Percentiles rank a stretch among this genome's conserved stretches.
Evolutionary conservation across 2,329 filamentous ascomycete genomes (phyloP).

Genomic region (Aspergillus fijiensis): DNA sequence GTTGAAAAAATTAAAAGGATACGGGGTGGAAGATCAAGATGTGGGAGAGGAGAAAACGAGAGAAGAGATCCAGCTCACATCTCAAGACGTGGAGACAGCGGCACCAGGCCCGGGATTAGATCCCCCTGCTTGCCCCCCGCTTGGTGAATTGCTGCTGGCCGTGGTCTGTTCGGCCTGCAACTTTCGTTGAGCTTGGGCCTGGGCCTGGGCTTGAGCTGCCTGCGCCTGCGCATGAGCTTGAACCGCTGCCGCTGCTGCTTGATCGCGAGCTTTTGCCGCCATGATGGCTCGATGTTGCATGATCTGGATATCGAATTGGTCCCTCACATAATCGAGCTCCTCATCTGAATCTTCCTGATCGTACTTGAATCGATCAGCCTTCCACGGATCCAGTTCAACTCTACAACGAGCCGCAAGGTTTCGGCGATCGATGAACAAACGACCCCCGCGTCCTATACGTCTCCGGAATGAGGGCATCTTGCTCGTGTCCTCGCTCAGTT

Average conservation of each 20-base stretch:
- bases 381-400: slow-evolving; percentile 49
- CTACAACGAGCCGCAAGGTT: slow-evolving; percentile 58
- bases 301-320: slow-evolving; percentile 62
- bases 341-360: slow-evolving; percentile 82
- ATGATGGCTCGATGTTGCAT: slow-evolving; percentile 58
- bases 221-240: slow-evolving; percentile 45
- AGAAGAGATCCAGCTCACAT: slow-evolving; percentile 26
- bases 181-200: slow-evolving; percentile 37
- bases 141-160: slow-evolving; percentile 28
- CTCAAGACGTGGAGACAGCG: slow-evolving; percentile 29
- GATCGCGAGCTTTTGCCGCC: slow-evolving; percentile 44
- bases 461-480: slow-evolving; percentile 71
- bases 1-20: slow-evolving; percentile 16
- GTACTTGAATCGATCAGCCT: slow-evolving; percentile 77
- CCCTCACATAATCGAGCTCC: slow-evolving; percentile 69
- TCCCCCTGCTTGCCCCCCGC: slow-evolving; percentile 26
- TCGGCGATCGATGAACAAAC: slow-evolving; percentile 84
- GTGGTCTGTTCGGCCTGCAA: slow-evolving; percentile 37
- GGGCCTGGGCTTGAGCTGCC: slow-evolving; percentile 42
- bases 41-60: slow-evolving; percentile 19
- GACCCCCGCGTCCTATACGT: slow-evolving; percentile 78
- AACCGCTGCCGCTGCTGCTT: slow-evolving; percentile 41
- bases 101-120: slow-evolving; percentile 33
- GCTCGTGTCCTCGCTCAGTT: slow-evolving; percentile 45
- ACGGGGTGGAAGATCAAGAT: slow-evolving; percentile 7